A percentile compares a stretch with the other conserved stretches of the same genome.
Evolutionary conservation across 768 basidiomycete species (phyloP).

Genomic region (Dendrothele bispora): DNA sequence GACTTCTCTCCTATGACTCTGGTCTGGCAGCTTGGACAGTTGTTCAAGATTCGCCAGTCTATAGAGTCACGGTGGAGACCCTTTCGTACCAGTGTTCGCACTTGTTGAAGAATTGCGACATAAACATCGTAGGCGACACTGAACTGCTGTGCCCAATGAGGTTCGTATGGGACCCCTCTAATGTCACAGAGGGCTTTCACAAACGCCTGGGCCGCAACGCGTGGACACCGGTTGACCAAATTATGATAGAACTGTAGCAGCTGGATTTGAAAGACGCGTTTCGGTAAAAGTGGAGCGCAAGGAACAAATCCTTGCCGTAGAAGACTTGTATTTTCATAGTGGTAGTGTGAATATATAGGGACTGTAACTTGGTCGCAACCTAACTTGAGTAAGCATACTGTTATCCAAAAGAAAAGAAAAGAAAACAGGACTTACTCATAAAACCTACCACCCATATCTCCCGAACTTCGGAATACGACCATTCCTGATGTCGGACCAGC

Average conservation of each 20-base stretch:
- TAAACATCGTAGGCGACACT: conserved; percentile 20
- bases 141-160: too few relatives aligned
- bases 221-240: neutral
- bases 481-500: too few relatives aligned
- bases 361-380: too few relatives aligned
- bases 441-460: too few relatives aligned
- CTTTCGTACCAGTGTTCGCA: conserved; percentile 8
- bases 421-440: too few relatives aligned
- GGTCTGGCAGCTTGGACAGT: conserved; percentile 25
- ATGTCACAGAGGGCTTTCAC: conserved; percentile 13
- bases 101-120: conserved; percentile 9
- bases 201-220: conserved; percentile 8
- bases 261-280: conserved; percentile 7
- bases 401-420: too few relatives aligned
- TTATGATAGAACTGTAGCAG: conserved; percentile 8
- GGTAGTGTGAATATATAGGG: too few relatives aligned
- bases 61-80: conserved; percentile 17
- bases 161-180: conserved; percentile 10
- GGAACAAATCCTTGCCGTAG: too few relatives aligned
- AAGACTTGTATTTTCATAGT: too few relatives aligned
- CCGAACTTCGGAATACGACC: too few relatives aligned
- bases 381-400: too few relatives aligned
- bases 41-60: conserved; percentile 20
- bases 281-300: too few relatives aligned
- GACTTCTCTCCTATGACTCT: conserved; percentile 19